Base-by-base conservation (phyloP, 257 asterid species). In the Anisodus acutangulus region DNA sequence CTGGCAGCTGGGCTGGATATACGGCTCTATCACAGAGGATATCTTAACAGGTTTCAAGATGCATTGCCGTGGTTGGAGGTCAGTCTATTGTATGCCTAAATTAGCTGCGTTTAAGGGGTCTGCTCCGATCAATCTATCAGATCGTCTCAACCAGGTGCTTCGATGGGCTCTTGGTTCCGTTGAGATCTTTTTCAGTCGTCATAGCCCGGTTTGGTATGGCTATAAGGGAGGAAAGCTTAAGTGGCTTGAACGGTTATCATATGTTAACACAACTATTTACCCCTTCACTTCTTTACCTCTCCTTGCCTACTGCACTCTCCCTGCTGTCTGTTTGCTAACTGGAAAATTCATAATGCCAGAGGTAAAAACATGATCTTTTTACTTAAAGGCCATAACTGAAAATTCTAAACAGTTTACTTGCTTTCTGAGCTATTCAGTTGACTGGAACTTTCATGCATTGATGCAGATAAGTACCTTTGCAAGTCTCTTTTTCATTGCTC, bases 21-120 rank as follows among this genome's bases (percentile, higher is more conserved):
- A 95, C 63, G 98, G 98, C 66, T 95, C 98, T 22, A 93, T 95
- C 89, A 95, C 98, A 59, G 98, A 95, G 86, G 98, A 95, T 83
- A 95, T 95, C 93, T 78, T 95, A 84, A 95, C 98, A 12, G 98
- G 98, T 7, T 95, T 95, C 91, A 95, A 95, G 91, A 95, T 95
- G 98, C 98, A 95, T 76, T 94, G 97, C 67, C 98, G 98, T 43
- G 98, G 98, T 15, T 95, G 98, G 98, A 91, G 98, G 78, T 95
- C 98, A 4, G 90, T 95, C 45, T 94, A 95, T 91, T 95, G 98
- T 82, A 93, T 94, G 97, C 98, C 98, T 13, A 87, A 90, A 82
- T 83, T 92, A 83, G 87, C 98, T 5, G 98, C 98, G 26, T 95
- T 95, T 81, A 95, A 95, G 84, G 98, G 98, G 16, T 93, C 98